Evolutionary conservation across 2,329 filamentous ascomycete genomes (phyloP), one percentile per base, ranked within the genome.

Genomic region (Metarhizium anisopliae): DNA sequence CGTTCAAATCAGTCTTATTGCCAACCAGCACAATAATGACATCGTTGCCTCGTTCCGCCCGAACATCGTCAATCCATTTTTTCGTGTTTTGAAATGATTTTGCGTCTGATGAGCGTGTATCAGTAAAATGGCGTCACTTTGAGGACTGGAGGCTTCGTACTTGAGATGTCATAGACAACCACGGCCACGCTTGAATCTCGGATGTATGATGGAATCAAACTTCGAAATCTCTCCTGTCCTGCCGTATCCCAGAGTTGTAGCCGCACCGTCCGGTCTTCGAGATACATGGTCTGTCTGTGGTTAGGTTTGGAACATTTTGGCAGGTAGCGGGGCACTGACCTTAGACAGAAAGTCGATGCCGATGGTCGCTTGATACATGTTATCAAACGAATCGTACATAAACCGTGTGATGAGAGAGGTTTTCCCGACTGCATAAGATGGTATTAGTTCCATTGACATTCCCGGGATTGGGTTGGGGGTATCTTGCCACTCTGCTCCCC

Each of bases 361-460:
- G 69, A 99, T 97, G 43, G 94, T 99, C 56, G 94, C 94, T 76
- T 99, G 94, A 77, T 99, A 99, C 81, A 93, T 97, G 77, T 95
- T 96, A 80, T 99, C 94, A 79, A 99, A 99, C 51, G 94, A 97
- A 75, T 99, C 94, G 81, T 99, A 99, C 94, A 99, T 99, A 80
- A 99, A 99, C 62, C 94, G 87, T 63, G 94, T 99, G 72, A 99
- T 99, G 66, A 99, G 78, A 59, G 94, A 99, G 36, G 94, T 99
- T 79, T 99, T 99, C 70, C 94, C 94, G 66, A 99, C 94, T 97
- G 71, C 61, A 58, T 54, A 54, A 52, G 51, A 59, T 40, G 51
- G 49, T 50, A 52, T 70, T 61, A 69, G 69, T 63, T 36, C 7
- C 35, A 6, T 29, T 8, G 49, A n/a, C 4, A 47, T 50, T 1